Conservation (phyloP, 1,139 yeast species). For the Diutina mesorugosa region DNA sequence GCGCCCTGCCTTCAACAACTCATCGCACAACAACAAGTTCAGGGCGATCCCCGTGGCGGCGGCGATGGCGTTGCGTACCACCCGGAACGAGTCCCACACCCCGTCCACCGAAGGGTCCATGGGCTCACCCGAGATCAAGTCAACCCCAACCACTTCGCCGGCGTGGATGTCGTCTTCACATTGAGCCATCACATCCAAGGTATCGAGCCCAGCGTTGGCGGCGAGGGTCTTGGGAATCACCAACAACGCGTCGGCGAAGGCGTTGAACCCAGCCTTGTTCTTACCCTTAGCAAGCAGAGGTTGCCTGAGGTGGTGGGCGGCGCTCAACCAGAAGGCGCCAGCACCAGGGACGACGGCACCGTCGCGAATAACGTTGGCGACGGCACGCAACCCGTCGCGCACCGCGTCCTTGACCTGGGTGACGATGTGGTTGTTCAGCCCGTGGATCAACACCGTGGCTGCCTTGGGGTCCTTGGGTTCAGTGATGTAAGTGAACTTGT, state of each 20-base stretch:
- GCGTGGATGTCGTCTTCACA: slow-evolving; percentile 86
- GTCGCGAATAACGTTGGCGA: slow-evolving; percentile 82
- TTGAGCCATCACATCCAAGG: slow-evolving; percentile 75
- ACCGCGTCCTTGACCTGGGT: slow-evolving; percentile 94
- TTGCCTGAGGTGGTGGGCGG: slow-evolving; percentile 52
- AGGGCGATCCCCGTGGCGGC: slow-evolving; percentile 94
- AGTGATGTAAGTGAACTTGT: slow-evolving; percentile 91
- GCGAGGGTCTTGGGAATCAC: slow-evolving; percentile 89
- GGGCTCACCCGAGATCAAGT: slow-evolving; percentile 84
- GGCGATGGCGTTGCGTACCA: slow-evolving; percentile 80
- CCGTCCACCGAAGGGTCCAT: slow-evolving; percentile 94
- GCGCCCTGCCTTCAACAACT: slow-evolving; percentile 89
- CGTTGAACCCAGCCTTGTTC: slow-evolving; percentile 79
- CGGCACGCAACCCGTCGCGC: slow-evolving; percentile 92
- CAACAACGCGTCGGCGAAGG: slow-evolving; percentile 84
- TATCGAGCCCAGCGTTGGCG: slow-evolving; percentile 87
- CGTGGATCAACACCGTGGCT: slow-evolving; percentile 84
- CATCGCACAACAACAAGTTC: slow-evolving; percentile 87
- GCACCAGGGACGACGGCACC: slow-evolving; percentile 88
- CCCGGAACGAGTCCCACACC: slow-evolving; percentile 93
- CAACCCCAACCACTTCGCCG: slow-evolving; percentile 81
- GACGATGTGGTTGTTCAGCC: slow-evolving; percentile 80
- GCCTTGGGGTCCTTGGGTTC: slow-evolving; percentile 87
- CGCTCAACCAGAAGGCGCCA: slow-evolving; percentile 87
- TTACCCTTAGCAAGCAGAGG: slow-evolving; percentile 65